A percentile compares a stretch with the other conserved stretches of the same genome.
These are phyloP conservation scores for Oenanthe sinensis DNA, from an alignment of 129 eudicot species.

Conservation along the genomic window DNA sequence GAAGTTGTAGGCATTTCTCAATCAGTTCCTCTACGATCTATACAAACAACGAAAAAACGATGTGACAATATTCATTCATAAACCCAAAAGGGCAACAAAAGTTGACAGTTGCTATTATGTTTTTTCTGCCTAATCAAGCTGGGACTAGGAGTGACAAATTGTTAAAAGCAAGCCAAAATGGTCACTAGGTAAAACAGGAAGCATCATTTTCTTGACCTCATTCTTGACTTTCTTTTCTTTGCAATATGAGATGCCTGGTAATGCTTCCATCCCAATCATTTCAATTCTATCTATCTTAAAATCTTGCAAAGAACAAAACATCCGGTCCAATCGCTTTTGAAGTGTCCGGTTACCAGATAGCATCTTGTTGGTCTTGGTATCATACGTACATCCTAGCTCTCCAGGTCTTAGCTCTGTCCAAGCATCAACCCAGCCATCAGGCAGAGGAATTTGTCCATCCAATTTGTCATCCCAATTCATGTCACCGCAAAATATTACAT, in stretches of 20 bases:
- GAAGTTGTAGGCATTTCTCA: neutral
- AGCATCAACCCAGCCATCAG: conserved; percentile 72
- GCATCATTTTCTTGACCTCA: conserved; percentile 45
- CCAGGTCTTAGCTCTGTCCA: conserved; percentile 61
- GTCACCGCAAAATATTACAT: conserved; percentile 76
- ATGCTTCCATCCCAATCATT: conserved; percentile 76
- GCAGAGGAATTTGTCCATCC: conserved; percentile 71
- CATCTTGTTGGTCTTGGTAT: conserved; percentile 81
- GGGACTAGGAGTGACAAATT: conserved; percentile 19
- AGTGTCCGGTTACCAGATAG: conserved; percentile 58
- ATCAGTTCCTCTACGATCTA: neutral
- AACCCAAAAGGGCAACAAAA: neutral
- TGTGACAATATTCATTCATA: neutral
- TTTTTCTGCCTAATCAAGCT: conserved; percentile 8
- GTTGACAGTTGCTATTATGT: neutral
- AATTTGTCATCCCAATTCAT: conserved; percentile 94
- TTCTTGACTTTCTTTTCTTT: conserved; percentile 55
- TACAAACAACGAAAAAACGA: neutral
- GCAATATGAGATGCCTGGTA: conserved; percentile 55
- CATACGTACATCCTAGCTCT: conserved; percentile 73
- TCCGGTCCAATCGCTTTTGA: conserved; percentile 73
- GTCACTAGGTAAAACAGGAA: conserved; percentile 92
- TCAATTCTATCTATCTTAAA: conserved; percentile 39
- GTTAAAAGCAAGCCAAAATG: conserved; percentile 83
- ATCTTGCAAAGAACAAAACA: conserved; percentile 39